These are phyloP conservation scores for Pleurotus cornucopiae DNA, from an alignment of 768 basidiomycete genomes.

Conservation along the genomic window DNA sequence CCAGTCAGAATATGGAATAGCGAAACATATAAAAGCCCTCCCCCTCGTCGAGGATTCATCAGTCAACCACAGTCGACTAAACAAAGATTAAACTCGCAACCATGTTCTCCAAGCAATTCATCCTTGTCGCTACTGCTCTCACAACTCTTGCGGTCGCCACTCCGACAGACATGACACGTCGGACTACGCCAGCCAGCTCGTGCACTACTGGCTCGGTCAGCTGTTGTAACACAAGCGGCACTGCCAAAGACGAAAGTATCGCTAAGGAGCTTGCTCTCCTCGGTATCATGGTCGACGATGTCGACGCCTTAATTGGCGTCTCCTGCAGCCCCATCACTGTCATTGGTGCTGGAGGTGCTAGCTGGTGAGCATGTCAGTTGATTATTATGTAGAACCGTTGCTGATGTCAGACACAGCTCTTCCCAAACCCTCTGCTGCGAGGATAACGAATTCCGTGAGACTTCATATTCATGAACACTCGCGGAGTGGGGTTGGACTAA, in stretches of 20 bases:
- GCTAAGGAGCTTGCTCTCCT: conserved; percentile 21
- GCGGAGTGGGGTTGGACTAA: neutral
- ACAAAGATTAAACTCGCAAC: neutral
- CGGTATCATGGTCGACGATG: conserved; percentile 16
- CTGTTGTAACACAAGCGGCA: conserved; percentile 22
- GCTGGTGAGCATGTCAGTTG: conserved; percentile 14
- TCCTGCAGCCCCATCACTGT: conserved; percentile 26
- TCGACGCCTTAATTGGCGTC: conserved; percentile 20
- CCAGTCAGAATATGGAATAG: neutral
- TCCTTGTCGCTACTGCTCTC: neutral
- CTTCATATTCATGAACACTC: conserved; percentile 12
- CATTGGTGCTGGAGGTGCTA: conserved; percentile 19
- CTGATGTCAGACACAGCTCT: conserved; percentile 16
- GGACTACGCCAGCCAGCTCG: conserved; percentile 10
- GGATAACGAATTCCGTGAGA: conserved; percentile 16
- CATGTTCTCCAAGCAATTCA: neutral
- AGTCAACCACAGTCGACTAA: neutral
- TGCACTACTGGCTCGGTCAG: conserved; percentile 25
- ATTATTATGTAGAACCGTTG: neutral
- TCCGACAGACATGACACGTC: conserved; percentile 8
- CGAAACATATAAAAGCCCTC: neutral
- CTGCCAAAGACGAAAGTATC: conserved; percentile 13
- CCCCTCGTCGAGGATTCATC: neutral
- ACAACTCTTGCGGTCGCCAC: conserved; percentile 19
- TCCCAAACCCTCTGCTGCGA: conserved; percentile 24